Evolutionary conservation across 192 early-diverging fungal species (phyloP).

Genomic region (Obelidium mucronatum): DNA sequence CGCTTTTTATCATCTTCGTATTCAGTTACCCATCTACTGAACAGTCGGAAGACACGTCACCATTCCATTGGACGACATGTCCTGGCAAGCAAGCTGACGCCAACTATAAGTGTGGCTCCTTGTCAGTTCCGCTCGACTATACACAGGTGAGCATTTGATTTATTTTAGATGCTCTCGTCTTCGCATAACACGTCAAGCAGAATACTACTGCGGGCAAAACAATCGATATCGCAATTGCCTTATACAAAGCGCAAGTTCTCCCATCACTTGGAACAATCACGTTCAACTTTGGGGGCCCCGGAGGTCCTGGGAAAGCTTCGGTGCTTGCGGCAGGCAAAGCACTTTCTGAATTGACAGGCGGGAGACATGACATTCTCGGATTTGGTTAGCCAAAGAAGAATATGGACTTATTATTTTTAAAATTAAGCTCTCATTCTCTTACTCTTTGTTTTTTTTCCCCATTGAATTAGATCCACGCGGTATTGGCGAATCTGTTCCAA

Average conservation of each 20-base stretch:
- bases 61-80: neutral
- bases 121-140: constrained; percentile 19
- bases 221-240: neutral
- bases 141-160: neutral
- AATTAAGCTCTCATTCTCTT: constrained; percentile 46
- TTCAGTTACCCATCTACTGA: no score
- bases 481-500: constrained; percentile 37
- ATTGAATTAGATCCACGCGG: constrained; percentile 61
- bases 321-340: neutral
- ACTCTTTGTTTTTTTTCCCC: no score
- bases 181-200: neutral
- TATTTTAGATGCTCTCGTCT: neutral
- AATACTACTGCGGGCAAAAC: neutral
- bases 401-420: neutral
- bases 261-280: neutral
- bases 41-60: neutral
- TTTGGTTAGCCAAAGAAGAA: neutral
- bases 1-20: no score
- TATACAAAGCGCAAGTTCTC: neutral
- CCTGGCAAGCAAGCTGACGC: neutral
- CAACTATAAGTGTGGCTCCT: neutral
- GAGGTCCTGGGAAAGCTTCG: neutral
- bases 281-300: constrained; percentile 26
- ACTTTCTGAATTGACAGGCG: neutral
- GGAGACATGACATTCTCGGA: neutral